phyloP scores from a whole-genome alignment of 768 basidiomycete species.

The Dioszegia crocea region DNA sequence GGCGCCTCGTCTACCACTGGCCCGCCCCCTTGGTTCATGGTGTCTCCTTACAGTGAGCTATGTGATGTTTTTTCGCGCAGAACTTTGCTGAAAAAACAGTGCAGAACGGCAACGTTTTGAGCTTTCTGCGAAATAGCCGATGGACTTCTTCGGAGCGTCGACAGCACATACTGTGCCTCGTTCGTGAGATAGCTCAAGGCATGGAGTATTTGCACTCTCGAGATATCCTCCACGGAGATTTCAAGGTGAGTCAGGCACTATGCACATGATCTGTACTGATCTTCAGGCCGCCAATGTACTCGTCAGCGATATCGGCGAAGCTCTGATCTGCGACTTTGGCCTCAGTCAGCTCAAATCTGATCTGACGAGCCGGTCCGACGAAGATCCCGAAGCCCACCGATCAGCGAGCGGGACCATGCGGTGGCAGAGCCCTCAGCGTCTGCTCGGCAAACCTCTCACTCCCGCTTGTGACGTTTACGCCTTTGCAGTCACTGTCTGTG shows the following conservation, averaged over 20 bases:
- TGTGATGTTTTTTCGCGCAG: too few species aligned
- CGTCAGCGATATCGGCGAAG: constrained; percentile 63
- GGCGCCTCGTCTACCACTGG: constrained; percentile 71
- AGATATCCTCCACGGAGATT: constrained; percentile 71
- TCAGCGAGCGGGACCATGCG: constrained; percentile 57
- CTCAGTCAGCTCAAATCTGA: constrained; percentile 75
- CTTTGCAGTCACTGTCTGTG: constrained; percentile 63
- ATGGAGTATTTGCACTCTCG: constrained; percentile 73
- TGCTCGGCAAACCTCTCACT: constrained; percentile 57
- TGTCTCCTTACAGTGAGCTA: constrained; percentile 61
- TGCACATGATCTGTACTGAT: not conserved
- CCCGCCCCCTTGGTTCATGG: constrained; percentile 73
- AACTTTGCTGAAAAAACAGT: constrained; percentile 29
- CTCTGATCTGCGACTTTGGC: constrained; percentile 77
- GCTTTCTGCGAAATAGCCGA: constrained; percentile 55
- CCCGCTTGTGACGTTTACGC: constrained; percentile 65
- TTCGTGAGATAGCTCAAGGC: constrained; percentile 71
- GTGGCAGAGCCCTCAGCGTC: constrained; percentile 69
- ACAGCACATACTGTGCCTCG: constrained; percentile 32
- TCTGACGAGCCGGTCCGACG: constrained; percentile 59
- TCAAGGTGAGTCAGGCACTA: constrained; percentile 58
- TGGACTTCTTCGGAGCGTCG: not conserved
- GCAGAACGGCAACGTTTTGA: constrained; percentile 62
- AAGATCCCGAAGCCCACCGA: constrained; percentile 39
- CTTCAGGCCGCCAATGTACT: constrained; percentile 68